Conservation (phyloP, 805 yeast genomes). For the Wickerhamiella parazyma region DNA sequence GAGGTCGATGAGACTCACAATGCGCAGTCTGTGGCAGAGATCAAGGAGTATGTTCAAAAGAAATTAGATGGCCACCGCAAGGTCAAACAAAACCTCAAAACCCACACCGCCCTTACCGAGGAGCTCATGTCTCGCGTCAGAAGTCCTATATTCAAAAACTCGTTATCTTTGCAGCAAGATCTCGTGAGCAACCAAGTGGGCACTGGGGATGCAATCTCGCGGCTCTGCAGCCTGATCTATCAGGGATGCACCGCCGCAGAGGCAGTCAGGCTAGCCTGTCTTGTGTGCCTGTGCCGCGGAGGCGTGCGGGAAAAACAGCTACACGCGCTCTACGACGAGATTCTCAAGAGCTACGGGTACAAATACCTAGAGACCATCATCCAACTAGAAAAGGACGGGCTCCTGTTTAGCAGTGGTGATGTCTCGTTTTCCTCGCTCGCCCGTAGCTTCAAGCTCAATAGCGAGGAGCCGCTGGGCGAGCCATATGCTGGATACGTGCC, state of each 20-base stretch:
- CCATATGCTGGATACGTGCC: conserved; percentile 74
- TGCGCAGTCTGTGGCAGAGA: conserved; percentile 47
- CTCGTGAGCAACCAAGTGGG: conserved; percentile 42
- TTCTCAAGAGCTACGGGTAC: conserved; percentile 55
- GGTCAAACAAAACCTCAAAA: conserved; percentile 52
- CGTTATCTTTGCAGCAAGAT: conserved; percentile 38
- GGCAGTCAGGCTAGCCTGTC: conserved; percentile 39
- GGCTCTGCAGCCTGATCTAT: conserved; percentile 39
- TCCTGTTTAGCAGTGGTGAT: conserved; percentile 30
- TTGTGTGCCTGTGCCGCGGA: conserved; percentile 48
- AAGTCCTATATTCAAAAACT: conserved; percentile 20
- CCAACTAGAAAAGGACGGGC: conserved; percentile 35
- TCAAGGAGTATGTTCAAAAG: conserved; percentile 51
- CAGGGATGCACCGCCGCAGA: conserved; percentile 31
- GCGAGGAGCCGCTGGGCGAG: conserved; percentile 19
- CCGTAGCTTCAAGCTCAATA: conserved; percentile 23
- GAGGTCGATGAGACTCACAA: conserved; percentile 49
- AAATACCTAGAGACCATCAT: conserved; percentile 35
- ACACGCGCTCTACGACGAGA: conserved; percentile 31
- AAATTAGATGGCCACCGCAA: conserved; percentile 53
- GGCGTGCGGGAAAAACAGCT: conserved; percentile 56
- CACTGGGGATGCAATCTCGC: conserved; percentile 26
- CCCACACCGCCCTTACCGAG: conserved; percentile 67
- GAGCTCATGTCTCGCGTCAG: conserved; percentile 38
- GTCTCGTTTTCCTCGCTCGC: conserved; percentile 21